Evolutionary conservation across 441 rosid genomes (phyloP).

Genomic region (Bocquillonia castaneifolia): DNA sequence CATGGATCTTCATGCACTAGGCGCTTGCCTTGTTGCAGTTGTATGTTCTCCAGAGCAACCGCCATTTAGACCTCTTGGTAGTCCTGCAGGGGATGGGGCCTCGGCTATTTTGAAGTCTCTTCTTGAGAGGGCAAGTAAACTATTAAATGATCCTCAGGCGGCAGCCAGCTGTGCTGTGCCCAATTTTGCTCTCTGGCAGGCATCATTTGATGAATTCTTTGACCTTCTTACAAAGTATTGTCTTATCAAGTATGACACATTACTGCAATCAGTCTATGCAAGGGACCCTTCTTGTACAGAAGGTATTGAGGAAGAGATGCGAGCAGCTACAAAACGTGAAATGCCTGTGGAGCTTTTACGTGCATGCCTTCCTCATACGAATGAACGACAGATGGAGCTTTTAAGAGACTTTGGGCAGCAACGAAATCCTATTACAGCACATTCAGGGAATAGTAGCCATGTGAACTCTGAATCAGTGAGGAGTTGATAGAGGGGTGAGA

Average conservation of each 20-base stretch:
- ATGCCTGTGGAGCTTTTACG: constrained; percentile 96
- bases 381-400: constrained; percentile 67
- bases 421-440: constrained; percentile 38
- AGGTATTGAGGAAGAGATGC: constrained; percentile 48
- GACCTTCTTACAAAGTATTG: constrained; percentile 89
- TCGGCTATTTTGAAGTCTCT: constrained; percentile 58
- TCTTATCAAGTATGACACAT: constrained; percentile 71
- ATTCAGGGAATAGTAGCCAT: constrained; percentile 39
- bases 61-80: constrained; percentile 92
- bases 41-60: constrained; percentile 98
- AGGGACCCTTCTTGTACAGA: constrained; percentile 48
- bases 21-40: constrained; percentile 93
- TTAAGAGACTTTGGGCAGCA: constrained; percentile 56
- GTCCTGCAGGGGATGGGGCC: constrained; percentile 88
- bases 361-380: constrained; percentile 85
- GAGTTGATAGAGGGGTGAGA: constrained; percentile 31
- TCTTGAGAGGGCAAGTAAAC: constrained; percentile 68
- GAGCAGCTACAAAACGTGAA: constrained; percentile 59
- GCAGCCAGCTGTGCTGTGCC: constrained; percentile 43
- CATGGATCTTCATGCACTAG: constrained; percentile 85
- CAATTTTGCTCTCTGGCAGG: constrained; percentile 79
- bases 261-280: constrained; percentile 44
- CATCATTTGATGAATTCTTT: constrained; percentile 91
- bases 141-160: constrained; percentile 36
- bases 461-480: constrained; percentile 65